Evolutionary conservation across 306 rosid genomes (phyloP).

Genomic region (Bauhinia variegata): DNA sequence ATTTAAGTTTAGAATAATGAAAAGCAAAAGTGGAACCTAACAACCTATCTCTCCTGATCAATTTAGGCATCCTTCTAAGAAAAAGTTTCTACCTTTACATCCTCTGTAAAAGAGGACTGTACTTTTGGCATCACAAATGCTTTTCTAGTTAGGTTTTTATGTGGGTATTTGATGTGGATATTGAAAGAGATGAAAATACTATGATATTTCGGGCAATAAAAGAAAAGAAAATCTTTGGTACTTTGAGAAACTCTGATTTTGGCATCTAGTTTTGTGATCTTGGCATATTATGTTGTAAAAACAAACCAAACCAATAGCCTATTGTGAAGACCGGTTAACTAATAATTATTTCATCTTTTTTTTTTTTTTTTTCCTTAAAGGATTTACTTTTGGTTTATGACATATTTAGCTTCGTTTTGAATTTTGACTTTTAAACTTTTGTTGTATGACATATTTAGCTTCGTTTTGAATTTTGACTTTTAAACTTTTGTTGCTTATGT

Average conservation of each 20-base stretch:
- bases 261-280: conserved; percentile 1
- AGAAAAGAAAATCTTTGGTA: background rate
- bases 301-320: too few relatives aligned
- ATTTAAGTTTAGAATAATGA: background rate
- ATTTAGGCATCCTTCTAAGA: background rate
- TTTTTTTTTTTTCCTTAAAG: too few relatives aligned
- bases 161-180: too few relatives aligned
- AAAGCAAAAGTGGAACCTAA: background rate
- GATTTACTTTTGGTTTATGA: background rate
- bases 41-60: background rate
- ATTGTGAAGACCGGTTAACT: too few relatives aligned
- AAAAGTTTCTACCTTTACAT: background rate
- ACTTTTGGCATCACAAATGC: background rate
- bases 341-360: too few relatives aligned
- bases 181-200: background rate
- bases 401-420: conserved; percentile 19
- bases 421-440: conserved; percentile 12
- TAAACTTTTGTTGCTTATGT: conserved; percentile 19
- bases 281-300: background rate
- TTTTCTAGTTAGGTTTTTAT: background rate
- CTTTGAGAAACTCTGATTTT: background rate
- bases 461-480: conserved; percentile 20
- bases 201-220: background rate
- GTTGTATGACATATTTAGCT: conserved; percentile 16
- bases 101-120: background rate